A percentile compares a stretch with the other conserved stretches of the same genome.
Conservation (phyloP, 108 stramenopile species). For the Parmales sp. region DNA sequence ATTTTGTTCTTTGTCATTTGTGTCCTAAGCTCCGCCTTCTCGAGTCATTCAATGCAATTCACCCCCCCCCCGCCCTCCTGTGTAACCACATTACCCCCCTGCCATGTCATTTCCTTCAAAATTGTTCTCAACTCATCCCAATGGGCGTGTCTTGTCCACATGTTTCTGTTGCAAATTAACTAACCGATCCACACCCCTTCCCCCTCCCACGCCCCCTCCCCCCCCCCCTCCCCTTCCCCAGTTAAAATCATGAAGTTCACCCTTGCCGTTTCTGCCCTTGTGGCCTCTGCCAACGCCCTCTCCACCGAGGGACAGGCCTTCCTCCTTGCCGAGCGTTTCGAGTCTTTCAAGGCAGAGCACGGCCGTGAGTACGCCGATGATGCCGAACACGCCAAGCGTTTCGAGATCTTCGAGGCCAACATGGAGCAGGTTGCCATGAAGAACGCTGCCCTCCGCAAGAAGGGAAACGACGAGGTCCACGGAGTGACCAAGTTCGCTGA, state of each 20-base stretch:
- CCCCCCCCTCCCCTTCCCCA: no score
- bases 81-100: no score
- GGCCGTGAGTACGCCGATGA: background rate
- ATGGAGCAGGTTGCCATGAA: background rate
- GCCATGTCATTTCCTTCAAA: no score
- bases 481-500: constrained; percentile 12
- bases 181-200: no score
- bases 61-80: no score
- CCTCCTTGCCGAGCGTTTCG: background rate
- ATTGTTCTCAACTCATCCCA: no score
- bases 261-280: background rate
- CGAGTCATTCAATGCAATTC: no score
- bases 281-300: background rate
- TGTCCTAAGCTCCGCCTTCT: no score
- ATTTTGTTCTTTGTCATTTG: no score
- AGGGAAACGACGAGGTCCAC: background rate
- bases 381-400: background rate
- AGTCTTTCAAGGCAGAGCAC: background rate
- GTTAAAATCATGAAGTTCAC: constrained; percentile 5
- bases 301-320: background rate
- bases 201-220: no score
- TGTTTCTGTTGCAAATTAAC: no score
- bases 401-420: background rate
- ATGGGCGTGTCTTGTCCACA: no score
- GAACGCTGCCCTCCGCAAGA: background rate